Base-by-base conservation (phyloP, 306 rosid species). In the Sicyos edulis region DNA sequence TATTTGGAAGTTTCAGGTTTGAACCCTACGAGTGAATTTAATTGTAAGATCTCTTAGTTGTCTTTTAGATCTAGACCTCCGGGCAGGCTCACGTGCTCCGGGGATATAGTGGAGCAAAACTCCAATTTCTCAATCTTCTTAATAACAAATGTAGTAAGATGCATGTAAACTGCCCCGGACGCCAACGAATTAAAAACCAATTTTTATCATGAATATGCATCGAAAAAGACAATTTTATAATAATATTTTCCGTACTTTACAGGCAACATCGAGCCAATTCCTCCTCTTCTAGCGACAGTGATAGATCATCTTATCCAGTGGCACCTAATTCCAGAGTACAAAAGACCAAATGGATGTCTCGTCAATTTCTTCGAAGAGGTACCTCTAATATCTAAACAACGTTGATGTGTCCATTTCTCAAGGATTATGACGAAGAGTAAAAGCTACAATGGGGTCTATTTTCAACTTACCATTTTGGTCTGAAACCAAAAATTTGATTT, bases 281-380 rank as follows among this genome's bases (percentile, higher is more conserved):
- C 99, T 69, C 70, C 78, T 60, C 85, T 95, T 79, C 95, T 95
- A 54, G 73, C 75, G 73, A 80, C 79, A 76, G 92, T 95, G 82
- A 88, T 95, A 17, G 96, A 95, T 79, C 99, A 95, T 75, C 85
- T 95, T 72, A 80, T 89, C 78, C 95, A 87, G 72, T 95, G 99
- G 99, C 84, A 89, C 24, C 84, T 95, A 73, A 82, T 95, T 78
- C 99, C 99, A 10, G 97, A 91, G 82, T 95, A 91, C 80, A 95
- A 95, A 84, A 85, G 91, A 75, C 99, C 99, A 54, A 95, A 91
- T 82, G 97, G 97, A 63, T 89, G 96, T 66, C 86, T 88, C 78
- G 85, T 95, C 82, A 95, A 86, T 85, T 95, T 86, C 76, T 91
- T 91, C 75, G 99, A 89, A 80, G 95, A 95, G 99, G 99, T 89